Evolutionary conservation across 1,284 basidiomycete genomes (phyloP), one percentile per base, ranked within the genome.

Genomic region (Cutaneotrichosporon cutaneum): DNA sequence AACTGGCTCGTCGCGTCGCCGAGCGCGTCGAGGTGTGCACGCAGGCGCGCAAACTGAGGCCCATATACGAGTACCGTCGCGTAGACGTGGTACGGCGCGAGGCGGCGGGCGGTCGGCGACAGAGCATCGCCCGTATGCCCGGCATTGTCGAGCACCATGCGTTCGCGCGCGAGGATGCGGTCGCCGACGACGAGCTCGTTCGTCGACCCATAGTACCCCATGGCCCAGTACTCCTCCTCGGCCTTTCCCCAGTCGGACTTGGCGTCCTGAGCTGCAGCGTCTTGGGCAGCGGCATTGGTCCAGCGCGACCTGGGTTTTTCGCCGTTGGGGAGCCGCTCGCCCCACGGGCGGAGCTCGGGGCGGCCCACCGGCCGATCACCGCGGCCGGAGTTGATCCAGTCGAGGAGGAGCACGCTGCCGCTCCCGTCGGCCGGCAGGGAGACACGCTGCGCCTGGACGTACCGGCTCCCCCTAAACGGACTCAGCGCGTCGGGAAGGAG

Each of bases 401-500:
- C 93, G n/a, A 96, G 83, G 1, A 94, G 76, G 42, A 90, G 83
- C 9, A 85, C 79, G 32, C 22, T 39, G 2, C 87, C 89, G 13
- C 88, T 84, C 1, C 70, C 66, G 35, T 70, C 68, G 10, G 59
- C 16, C 22, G 52, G 52, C 6, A 82, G 74, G 35, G 84, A 80
- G 60, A 95, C 84, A 42, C 82, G 83, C 80, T 97, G 93, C 0
- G 83, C 80, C 75, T 96, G 94, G 61, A 84, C 84, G 77, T 95
- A 97, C 0, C 84, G 84, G 6, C 92, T 89, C n/a, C 82, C 82
- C 16, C 85, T 84, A 80, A 94, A 97, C 74, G 92, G 94, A n/a
- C 92, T 91, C 48, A 95, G 89, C 14, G 92, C 90, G 68, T 93
- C 90, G 0, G 93, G 93, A n/a, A 97, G 84, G 56, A 95, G 83